Base-by-base conservation (phyloP, 1,284 basidiomycete species). In the Cryptococcus amylolentus region DNA sequence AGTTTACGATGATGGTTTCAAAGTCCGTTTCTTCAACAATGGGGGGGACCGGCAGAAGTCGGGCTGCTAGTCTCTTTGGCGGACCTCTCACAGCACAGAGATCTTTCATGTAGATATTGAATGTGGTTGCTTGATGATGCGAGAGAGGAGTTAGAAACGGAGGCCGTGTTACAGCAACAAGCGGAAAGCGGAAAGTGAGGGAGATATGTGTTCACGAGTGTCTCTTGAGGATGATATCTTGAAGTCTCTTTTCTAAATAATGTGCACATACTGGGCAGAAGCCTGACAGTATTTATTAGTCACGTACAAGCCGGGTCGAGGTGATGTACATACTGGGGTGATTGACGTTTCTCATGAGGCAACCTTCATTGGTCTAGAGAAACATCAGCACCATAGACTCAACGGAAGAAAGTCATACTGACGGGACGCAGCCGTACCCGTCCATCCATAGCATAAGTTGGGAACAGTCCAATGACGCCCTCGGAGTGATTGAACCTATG, bases 221-320 rank as follows among this genome's bases (percentile, higher is more conserved):
- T 35, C 2, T 35, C 10, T 35, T 35, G 31, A 35, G 3, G 6
- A 46, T 46, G 8, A 46, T 46, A 20, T 48, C 40, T 54, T 63
- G 42, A 10, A 72, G 57, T 16, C 57, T 56, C 13, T 26, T 35
- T 50, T 61, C 41, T 46, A 91, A 83, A 2, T 81, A 86, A 62
- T 89, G 87, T 12, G 82, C 72, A 72, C 89, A 92, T 47, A 85
- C 86, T 54, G 81, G 83, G 77, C 89, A 91, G 72, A 91, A 89
- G 65, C 85, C 84, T 65, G 27, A 7, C 45, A 48, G 8, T 5
- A 42, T 39, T 23, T 18, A 12, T 18, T 10, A 23, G 31, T 35
- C 9, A n/a, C 8, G 37, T 26, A 28, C 42, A 5, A 23, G 7
- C 13, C 16, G 20, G 28, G n/a, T 23, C 12, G 28, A 44, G 14